phyloP scores from a whole-genome alignment of 2,329 filamentous ascomycete species.

The Plectosphaerella cucumerina region DNA sequence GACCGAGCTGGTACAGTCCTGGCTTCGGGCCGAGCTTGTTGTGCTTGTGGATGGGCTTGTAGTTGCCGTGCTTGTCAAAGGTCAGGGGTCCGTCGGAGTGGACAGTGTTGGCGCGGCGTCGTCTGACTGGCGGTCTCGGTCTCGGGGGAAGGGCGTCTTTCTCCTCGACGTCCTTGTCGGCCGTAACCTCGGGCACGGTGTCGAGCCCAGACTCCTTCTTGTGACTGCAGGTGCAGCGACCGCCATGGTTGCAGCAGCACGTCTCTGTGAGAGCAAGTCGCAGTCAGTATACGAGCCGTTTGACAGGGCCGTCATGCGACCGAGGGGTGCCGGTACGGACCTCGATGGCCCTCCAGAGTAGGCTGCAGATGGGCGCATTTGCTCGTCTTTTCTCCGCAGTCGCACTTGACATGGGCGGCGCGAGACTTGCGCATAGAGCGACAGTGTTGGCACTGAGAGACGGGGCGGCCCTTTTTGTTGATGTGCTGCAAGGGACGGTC shows the following conservation, averaged over 20 bases:
- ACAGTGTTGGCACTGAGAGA: constrained; percentile 97
- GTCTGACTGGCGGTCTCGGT: constrained; percentile 39
- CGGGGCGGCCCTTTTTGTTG: constrained; percentile 94
- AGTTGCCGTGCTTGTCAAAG: constrained; percentile 61
- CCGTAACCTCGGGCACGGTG: constrained; percentile 61
- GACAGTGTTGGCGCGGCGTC: constrained; percentile 57
- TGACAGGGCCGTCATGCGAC: neutral
- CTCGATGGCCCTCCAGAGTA: constrained; percentile 54
- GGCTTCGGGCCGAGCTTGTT: constrained; percentile 57
- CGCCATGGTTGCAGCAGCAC: constrained; percentile 68
- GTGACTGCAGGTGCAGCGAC: constrained; percentile 59
- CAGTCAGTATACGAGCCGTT: neutral
- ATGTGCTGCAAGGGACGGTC: constrained; percentile 91
- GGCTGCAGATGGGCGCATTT: constrained; percentile 59
- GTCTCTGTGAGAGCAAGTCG: constrained; percentile 40
- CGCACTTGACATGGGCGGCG: constrained; percentile 90
- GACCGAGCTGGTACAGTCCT: constrained; percentile 57
- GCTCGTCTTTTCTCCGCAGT: constrained; percentile 90
- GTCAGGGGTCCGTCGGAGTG: constrained; percentile 56
- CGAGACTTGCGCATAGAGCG: constrained; percentile 94
- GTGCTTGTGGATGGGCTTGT: constrained; percentile 59
- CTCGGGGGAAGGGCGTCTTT: constrained; percentile 30
- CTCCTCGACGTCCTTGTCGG: constrained; percentile 29
- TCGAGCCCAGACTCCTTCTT: constrained; percentile 60
- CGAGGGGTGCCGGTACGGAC: constrained; percentile 37